phyloP scores from a whole-genome alignment of 495 filamentous ascomycete genomes.

The Penicillium roqueforti region DNA sequence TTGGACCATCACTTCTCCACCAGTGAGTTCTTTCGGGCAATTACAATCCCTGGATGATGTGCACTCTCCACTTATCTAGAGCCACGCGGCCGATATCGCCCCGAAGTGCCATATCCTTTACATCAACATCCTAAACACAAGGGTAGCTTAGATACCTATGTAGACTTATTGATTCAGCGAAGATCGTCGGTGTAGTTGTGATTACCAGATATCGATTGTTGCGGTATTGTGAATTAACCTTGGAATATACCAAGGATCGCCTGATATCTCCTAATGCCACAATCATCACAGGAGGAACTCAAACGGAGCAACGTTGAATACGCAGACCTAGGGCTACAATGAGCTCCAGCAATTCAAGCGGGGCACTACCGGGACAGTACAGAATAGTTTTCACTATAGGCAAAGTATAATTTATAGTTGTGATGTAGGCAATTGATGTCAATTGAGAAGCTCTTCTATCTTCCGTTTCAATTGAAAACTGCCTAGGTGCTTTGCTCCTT shows the following conservation, averaged over 20 bases:
- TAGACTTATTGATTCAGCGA: too few species aligned
- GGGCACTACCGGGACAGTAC: too few species aligned
- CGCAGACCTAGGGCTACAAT: not conserved
- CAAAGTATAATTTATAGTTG: not conserved
- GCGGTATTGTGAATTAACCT: too few species aligned
- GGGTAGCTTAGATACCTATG: too few species aligned
- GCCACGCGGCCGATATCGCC: not conserved
- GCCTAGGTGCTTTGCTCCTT: not conserved
- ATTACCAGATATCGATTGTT: too few species aligned
- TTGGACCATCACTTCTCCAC: constrained; percentile 3
- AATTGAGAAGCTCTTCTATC: not conserved
- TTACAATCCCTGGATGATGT: not conserved
- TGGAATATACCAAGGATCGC: too few species aligned
- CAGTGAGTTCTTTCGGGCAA: not conserved
- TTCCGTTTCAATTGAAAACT: not conserved
- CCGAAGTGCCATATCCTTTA: not conserved
- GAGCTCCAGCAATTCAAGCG: not conserved
- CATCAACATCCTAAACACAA: not conserved
- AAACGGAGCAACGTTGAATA: not conserved
- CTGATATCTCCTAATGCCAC: too few species aligned
- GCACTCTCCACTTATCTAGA: not conserved
- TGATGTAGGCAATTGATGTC: not conserved
- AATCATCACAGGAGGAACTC: too few species aligned
- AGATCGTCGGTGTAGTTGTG: too few species aligned
- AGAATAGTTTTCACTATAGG: too few species aligned